phyloP scores from a whole-genome alignment of 352 stramenopile species.

The Pythium utonaiense region DNA sequence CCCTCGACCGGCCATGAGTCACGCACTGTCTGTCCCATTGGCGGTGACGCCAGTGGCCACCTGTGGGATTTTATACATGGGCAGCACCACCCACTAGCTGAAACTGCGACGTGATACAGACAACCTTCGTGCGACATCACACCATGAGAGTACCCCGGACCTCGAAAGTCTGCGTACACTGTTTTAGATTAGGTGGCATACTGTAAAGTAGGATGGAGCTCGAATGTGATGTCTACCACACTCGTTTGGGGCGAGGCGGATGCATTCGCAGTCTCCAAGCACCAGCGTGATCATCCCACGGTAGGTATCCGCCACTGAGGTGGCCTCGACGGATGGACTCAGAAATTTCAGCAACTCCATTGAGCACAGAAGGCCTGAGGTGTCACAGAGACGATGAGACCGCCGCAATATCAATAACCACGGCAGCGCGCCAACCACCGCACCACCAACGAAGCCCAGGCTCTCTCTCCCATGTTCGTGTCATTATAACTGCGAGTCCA shows the following conservation, averaged over 20 bases:
- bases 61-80: slow-evolving; percentile 12
- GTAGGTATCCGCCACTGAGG: background rate
- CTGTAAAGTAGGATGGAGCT: background rate
- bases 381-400: too few relatives aligned
- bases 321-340: background rate
- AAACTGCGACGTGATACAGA: slow-evolving; percentile 9
- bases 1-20: slow-evolving; percentile 19
- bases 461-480: too few relatives aligned
- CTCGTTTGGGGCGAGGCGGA: background rate
- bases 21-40: slow-evolving; percentile 22
- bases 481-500: too few relatives aligned
- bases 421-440: too few relatives aligned
- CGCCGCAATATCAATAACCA: too few relatives aligned
- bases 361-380: too few relatives aligned
- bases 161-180: background rate
- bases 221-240: background rate
- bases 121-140: slow-evolving; percentile 15
- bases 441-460: too few relatives aligned
- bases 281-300: slow-evolving; percentile 1
- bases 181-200: background rate
- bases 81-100: slow-evolving; percentile 2
- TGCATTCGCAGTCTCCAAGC: background rate
- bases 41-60: slow-evolving; percentile 16
- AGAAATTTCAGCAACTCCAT: too few relatives aligned
- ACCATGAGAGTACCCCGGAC: background rate